Evolutionary conservation across 352 stramenopile genomes (phyloP).

Genomic region (Phytophthora multivora): DNA sequence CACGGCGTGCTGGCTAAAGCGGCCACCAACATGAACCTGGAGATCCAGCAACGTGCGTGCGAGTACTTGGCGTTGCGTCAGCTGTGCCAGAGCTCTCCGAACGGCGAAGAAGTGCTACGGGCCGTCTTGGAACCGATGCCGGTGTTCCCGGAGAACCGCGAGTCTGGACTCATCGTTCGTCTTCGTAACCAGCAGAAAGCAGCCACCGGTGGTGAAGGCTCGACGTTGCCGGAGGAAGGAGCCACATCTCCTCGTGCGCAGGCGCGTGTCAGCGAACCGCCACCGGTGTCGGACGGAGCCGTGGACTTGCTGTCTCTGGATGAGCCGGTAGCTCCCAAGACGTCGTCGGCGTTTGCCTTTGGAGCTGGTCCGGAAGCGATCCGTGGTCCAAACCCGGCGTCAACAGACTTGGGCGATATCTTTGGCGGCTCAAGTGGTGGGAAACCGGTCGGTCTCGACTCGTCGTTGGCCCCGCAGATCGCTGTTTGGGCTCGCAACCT

Average conservation of each 20-base stretch:
- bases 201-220: slow-evolving; percentile 17
- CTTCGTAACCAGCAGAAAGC: slow-evolving; percentile 78
- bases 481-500: slow-evolving; percentile 84
- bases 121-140: slow-evolving; percentile 97
- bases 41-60: slow-evolving; percentile 97
- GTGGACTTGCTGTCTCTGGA: slow-evolving; percentile 62
- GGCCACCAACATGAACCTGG: slow-evolving; percentile 94
- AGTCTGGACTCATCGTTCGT: slow-evolving; percentile 70
- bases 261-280: slow-evolving; percentile 13
- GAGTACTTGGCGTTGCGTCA: slow-evolving; percentile 96
- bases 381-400: slow-evolving; percentile 56
- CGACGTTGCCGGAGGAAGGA: slow-evolving; percentile 17
- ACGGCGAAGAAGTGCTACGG: slow-evolving; percentile 84
- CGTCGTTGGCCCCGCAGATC: slow-evolving; percentile 51
- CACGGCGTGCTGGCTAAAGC: slow-evolving; percentile 93
- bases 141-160: slow-evolving; percentile 93
- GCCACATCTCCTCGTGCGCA: slow-evolving; percentile 16
- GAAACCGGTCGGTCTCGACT: slow-evolving; percentile 44
- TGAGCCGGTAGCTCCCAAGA: slow-evolving; percentile 34
- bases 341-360: slow-evolving; percentile 18
- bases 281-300: slow-evolving; percentile 14
- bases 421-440: slow-evolving; percentile 38
- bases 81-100: slow-evolving; percentile 38
- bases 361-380: slow-evolving; percentile 39
- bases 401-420: slow-evolving; percentile 50